Conservation (phyloP, 192 early-diverging fungal species). For the Umbelopsis sp. region DNA sequence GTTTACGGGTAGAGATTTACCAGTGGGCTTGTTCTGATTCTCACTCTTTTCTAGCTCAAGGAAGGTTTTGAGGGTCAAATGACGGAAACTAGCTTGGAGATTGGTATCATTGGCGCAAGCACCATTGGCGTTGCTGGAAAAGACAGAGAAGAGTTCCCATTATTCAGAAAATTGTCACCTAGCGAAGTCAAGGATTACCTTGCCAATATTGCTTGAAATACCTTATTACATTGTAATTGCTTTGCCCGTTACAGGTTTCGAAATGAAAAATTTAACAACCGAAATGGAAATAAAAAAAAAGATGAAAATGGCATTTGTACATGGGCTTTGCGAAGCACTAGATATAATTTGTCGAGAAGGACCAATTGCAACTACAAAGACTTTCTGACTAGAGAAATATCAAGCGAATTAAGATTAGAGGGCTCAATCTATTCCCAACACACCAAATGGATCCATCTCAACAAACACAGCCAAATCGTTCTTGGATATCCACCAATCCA, state of each 20-base stretch:
- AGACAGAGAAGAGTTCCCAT: conserved; percentile 61
- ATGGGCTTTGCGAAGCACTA: not conserved
- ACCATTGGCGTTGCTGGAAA: conserved; percentile 56
- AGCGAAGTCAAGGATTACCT: conserved; percentile 97
- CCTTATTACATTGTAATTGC: conserved; percentile 1
- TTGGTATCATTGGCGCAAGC: conserved; percentile 79
- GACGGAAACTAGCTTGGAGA: conserved; percentile 94
- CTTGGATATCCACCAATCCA: too few species aligned
- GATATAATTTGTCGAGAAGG: too few species aligned
- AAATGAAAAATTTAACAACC: not conserved
- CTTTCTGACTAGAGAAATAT: too few species aligned
- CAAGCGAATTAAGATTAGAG: too few species aligned
- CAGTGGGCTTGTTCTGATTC: not conserved
- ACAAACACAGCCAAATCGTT: too few species aligned
- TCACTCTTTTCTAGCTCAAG: conserved; percentile 62
- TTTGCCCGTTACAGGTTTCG: conserved; percentile 7
- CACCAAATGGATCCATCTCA: too few species aligned
- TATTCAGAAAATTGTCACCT: conserved; percentile 82
- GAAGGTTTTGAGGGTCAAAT: conserved; percentile 99
- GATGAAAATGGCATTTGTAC: conserved; percentile 3
- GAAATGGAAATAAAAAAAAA: conserved; percentile 7
- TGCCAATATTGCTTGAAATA: conserved; percentile 84
- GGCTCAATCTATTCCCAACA: too few species aligned
- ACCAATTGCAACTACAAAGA: too few species aligned
- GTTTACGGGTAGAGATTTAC: not conserved